Conservation (phyloP, 2,329 filamentous ascomycete genomes). For the Claviceps quebecensis region DNA sequence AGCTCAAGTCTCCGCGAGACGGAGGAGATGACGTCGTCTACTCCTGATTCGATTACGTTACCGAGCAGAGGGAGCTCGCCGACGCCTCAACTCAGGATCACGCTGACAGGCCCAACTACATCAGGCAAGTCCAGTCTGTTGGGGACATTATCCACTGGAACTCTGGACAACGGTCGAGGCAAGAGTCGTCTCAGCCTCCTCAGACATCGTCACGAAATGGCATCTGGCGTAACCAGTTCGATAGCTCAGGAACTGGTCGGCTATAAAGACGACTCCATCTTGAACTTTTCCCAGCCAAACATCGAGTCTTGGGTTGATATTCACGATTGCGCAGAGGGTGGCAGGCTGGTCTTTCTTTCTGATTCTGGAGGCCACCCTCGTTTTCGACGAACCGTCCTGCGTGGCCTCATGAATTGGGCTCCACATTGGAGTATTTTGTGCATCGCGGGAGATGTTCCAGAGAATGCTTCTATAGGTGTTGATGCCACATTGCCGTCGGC, state of each 20-base stretch:
- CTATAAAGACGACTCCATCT: conserved; percentile 47
- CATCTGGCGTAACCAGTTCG: conserved; percentile 83
- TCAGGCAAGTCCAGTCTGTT: conserved; percentile 87
- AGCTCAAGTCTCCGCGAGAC: background rate
- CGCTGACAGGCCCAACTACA: conserved; percentile 75
- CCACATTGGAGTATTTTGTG: conserved; percentile 90
- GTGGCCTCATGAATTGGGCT: conserved; percentile 87
- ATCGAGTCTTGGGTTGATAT: conserved; percentile 92
- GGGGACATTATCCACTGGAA: conserved; percentile 76
- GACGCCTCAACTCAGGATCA: conserved; percentile 69
- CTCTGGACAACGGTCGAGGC: conserved; percentile 80
- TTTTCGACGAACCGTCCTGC: conserved; percentile 76
- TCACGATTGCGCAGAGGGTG: conserved; percentile 60
- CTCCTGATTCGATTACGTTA: conserved; percentile 8
- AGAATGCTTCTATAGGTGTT: conserved; percentile 18
- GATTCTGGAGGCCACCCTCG: conserved; percentile 86
- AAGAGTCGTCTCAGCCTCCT: conserved; percentile 79
- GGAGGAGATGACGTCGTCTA: background rate
- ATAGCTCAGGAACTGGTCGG: conserved; percentile 89
- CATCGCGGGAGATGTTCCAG: conserved; percentile 63
- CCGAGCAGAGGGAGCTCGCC: conserved; percentile 33
- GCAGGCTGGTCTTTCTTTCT: conserved; percentile 72
- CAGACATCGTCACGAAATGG: conserved; percentile 87
- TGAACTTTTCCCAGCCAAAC: conserved; percentile 79
- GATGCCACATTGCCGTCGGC: conserved; percentile 31